Evolutionary conservation across 163 green algal species (phyloP).

Genomic region (Chlamydomonas reinhardtii): DNA sequence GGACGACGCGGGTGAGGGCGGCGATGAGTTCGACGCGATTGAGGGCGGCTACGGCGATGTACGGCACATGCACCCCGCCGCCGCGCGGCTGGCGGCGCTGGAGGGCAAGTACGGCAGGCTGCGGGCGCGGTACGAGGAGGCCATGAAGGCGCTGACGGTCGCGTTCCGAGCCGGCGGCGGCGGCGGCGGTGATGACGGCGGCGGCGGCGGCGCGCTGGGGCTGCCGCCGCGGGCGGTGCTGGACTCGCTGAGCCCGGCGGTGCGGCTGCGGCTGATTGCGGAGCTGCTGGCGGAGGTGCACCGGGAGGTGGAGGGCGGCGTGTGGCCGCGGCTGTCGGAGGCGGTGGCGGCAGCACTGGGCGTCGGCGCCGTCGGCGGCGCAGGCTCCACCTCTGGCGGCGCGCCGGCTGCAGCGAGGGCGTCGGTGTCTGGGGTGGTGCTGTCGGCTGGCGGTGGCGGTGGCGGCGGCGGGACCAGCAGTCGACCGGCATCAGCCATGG

Average conservation of each 20-base stretch:
- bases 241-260: slow-evolving; percentile 17
- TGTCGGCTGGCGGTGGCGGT: not conserved
- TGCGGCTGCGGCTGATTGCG: slow-evolving; percentile 32
- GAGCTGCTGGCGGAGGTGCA: slow-evolving; percentile 41
- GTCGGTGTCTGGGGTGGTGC: too few relatives aligned
- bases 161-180: not conserved
- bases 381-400: too few relatives aligned
- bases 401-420: too few relatives aligned
- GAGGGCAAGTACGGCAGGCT: slow-evolving; percentile 23
- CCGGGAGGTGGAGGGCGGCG: slow-evolving; percentile 22
- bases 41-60: not conserved
- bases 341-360: not conserved
- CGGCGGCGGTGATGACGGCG: not conserved
- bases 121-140: slow-evolving; percentile 9
- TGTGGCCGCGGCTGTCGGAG: slow-evolving; percentile 28
- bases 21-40: not conserved
- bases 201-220: not conserved
- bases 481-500: not conserved
- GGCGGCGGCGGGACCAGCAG: not conserved
- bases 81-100: not conserved
- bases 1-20: not conserved
- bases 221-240: slow-evolving; percentile 29
- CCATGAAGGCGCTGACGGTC: slow-evolving; percentile 2
- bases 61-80: not conserved
- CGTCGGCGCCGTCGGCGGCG: not conserved